Evolutionary conservation across 2,329 filamentous ascomycete genomes (phyloP).

Genomic region (Onygenales sp.): DNA sequence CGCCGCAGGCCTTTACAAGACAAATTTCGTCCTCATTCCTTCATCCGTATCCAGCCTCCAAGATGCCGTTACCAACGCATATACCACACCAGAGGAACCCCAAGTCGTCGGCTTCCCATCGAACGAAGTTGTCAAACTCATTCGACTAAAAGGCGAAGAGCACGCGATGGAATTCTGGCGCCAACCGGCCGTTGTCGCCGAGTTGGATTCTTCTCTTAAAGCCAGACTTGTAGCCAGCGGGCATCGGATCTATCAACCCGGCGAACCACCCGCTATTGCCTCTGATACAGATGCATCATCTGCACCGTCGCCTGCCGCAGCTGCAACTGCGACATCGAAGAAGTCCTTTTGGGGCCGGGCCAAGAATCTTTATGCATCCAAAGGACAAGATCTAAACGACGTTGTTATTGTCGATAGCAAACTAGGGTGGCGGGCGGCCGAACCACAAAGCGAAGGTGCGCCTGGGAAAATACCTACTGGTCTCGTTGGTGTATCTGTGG

Average conservation of each 20-base stretch:
- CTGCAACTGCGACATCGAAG: slow-evolving; percentile 5
- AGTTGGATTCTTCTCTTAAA: slow-evolving; percentile 27
- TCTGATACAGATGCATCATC: background rate
- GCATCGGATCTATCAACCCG: slow-evolving; percentile 12
- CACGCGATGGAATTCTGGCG: slow-evolving; percentile 37
- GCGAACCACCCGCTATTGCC: background rate
- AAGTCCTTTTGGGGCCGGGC: slow-evolving; percentile 12
- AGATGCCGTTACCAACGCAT: slow-evolving; percentile 11
- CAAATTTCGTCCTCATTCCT: slow-evolving; percentile 36
- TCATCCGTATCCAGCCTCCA: slow-evolving; percentile 29
- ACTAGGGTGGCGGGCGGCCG: slow-evolving; percentile 21
- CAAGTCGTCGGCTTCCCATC: slow-evolving; percentile 32
- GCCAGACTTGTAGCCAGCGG: slow-evolving; percentile 17
- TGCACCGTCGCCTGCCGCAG: background rate
- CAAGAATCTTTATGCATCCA: slow-evolving; percentile 3
- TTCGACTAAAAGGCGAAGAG: slow-evolving; percentile 31
- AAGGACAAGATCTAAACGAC: slow-evolving; percentile 5
- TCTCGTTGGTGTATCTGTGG: slow-evolving; percentile 22
- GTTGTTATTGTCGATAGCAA: slow-evolving; percentile 18
- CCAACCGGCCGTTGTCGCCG: slow-evolving; percentile 29
- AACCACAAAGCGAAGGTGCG: slow-evolving; percentile 4
- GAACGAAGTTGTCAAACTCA: slow-evolving; percentile 29
- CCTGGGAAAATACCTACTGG: slow-evolving; percentile 12
- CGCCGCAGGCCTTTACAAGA: slow-evolving; percentile 33
- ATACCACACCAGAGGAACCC: slow-evolving; percentile 12